Conservation (phyloP, 257 asterid species). For the Coffea canephora region DNA sequence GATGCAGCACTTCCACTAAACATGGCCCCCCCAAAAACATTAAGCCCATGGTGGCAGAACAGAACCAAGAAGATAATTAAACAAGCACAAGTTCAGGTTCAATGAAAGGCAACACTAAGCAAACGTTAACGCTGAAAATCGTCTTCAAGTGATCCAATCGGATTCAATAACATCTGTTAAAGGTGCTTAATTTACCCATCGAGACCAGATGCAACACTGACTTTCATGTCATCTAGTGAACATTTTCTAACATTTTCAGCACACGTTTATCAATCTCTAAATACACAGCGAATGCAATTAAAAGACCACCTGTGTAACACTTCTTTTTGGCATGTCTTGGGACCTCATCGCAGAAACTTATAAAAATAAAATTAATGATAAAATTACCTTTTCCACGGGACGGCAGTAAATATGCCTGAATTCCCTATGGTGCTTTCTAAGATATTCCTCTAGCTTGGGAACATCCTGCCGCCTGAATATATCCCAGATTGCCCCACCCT, state of each 20-base stretch:
- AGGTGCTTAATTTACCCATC: background rate
- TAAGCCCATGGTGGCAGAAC: too few species aligned
- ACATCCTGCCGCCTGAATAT: constrained; percentile 75
- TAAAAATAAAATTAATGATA: too few species aligned
- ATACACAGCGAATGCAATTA: background rate
- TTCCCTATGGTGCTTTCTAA: constrained; percentile 55
- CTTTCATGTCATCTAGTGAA: background rate
- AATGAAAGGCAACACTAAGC: background rate
- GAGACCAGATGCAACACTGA: background rate
- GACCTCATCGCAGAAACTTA: background rate
- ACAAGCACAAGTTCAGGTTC: background rate
- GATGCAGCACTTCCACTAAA: background rate
- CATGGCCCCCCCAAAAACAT: background rate
- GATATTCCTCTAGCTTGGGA: constrained; percentile 52
- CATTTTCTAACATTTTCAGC: background rate
- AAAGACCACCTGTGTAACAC: background rate
- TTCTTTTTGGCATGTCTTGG: background rate
- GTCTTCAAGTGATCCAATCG: background rate
- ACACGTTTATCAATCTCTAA: background rate
- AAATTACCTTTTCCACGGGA: constrained; percentile 43
- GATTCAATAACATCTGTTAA: background rate
- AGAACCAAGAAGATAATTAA: background rate
- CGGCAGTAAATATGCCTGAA: constrained; percentile 41
- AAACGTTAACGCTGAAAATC: background rate
- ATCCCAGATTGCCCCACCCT: constrained; percentile 85